Percentiles rank a stretch among this genome's conserved stretches.
These are phyloP conservation scores for Pythium oligandrum DNA, from an alignment of 352 stramenopile genomes.

Conservation along the genomic window DNA sequence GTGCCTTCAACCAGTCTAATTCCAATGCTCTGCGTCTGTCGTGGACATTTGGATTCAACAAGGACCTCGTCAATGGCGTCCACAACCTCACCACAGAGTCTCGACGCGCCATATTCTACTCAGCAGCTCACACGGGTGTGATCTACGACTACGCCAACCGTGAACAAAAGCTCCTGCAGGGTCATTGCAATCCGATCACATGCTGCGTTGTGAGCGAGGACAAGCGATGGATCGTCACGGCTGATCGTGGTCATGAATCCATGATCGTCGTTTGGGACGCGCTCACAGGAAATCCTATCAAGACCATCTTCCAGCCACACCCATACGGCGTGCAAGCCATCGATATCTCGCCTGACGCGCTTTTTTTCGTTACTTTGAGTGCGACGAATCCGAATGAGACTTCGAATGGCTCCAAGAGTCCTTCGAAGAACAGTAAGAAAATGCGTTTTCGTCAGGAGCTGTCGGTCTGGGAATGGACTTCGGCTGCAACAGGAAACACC, in stretches of 20 bases:
- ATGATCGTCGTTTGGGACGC: slow-evolving; percentile 93
- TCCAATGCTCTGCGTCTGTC: slow-evolving; percentile 57
- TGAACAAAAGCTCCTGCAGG: slow-evolving; percentile 86
- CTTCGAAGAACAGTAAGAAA: slow-evolving; percentile 13
- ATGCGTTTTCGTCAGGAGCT: slow-evolving; percentile 69
- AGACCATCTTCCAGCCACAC: slow-evolving; percentile 89
- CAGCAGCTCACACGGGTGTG: slow-evolving; percentile 88
- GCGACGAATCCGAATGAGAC: slow-evolving; percentile 19
- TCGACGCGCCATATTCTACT: slow-evolving; percentile 85
- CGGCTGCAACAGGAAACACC: slow-evolving; percentile 18
- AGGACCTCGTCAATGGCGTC: slow-evolving; percentile 82
- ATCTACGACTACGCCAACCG: slow-evolving; percentile 90
- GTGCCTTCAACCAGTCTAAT: background rate
- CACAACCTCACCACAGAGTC: slow-evolving; percentile 76
- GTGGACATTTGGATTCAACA: slow-evolving; percentile 93
- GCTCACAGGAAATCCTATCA: slow-evolving; percentile 78
- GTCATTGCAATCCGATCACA: slow-evolving; percentile 89
- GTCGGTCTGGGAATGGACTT: slow-evolving; percentile 87
- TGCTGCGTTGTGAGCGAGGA: slow-evolving; percentile 87
- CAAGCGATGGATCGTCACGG: slow-evolving; percentile 92
- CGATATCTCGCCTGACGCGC: slow-evolving; percentile 86
- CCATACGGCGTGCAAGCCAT: slow-evolving; percentile 70
- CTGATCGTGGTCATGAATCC: slow-evolving; percentile 78
- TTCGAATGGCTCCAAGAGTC: background rate
- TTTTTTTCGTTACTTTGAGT: slow-evolving; percentile 87